Conservation (phyloP, 306 rosid species). For the Ochetophila trinervis region DNA sequence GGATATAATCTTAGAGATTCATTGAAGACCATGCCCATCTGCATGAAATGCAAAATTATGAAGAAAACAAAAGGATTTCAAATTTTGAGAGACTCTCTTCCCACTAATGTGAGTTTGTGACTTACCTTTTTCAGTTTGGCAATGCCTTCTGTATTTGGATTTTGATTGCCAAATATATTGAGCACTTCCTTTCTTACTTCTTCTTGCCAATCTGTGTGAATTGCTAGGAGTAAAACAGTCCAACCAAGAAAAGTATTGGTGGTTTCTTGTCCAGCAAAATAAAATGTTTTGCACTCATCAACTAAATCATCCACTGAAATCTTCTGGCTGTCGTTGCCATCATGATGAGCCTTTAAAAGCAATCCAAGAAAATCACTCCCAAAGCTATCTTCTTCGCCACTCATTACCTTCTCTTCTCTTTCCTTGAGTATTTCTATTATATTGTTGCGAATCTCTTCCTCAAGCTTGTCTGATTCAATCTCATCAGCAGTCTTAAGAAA, state of each 20-base stretch:
- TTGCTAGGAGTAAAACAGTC: constrained; percentile 26
- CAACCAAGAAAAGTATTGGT: constrained; percentile 22
- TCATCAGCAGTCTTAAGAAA: constrained; percentile 3
- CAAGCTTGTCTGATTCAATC: constrained; percentile 15
- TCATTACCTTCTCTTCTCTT: constrained; percentile 15
- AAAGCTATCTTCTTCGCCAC: constrained; percentile 8
- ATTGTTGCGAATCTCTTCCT: not conserved
- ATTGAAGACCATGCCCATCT: constrained; percentile 28
- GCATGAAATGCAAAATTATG: not conserved
- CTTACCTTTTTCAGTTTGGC: constrained; percentile 23
- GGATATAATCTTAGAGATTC: constrained; percentile 28
- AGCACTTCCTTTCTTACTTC: constrained; percentile 30
- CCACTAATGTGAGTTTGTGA: not conserved
- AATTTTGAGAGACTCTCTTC: not conserved
- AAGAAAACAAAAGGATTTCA: not conserved
- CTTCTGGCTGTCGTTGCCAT: not conserved
- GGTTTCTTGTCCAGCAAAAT: constrained; percentile 27
- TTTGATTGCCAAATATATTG: constrained; percentile 15
- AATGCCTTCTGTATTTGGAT: constrained; percentile 12
- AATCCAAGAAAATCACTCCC: constrained; percentile 31
- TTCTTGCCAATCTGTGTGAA: constrained; percentile 30
- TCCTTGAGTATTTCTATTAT: constrained; percentile 12
- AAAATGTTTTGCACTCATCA: constrained; percentile 32
- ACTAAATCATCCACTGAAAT: constrained; percentile 20
- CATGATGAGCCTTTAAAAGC: constrained; percentile 26